phyloP scores from a whole-genome alignment of 768 basidiomycete species.

The Tricholoma sp. region DNA sequence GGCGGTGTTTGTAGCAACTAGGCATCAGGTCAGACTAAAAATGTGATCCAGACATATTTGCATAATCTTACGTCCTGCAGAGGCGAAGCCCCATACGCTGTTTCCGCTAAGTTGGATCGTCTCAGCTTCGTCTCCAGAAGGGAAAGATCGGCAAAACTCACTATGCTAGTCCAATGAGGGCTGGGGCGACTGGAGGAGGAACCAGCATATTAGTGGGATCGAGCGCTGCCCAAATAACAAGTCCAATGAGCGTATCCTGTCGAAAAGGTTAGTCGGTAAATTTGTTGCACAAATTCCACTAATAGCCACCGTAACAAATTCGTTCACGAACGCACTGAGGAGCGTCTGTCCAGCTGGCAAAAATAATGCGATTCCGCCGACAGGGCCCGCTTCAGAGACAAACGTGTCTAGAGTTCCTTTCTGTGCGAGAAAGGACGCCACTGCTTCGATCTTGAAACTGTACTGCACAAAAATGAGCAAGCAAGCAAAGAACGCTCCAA shows the following conservation, averaged over 20 bases:
- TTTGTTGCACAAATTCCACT: not conserved
- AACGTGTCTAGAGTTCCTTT: no score
- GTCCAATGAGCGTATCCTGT: slow-evolving; percentile 42
- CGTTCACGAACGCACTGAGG: slow-evolving; percentile 47
- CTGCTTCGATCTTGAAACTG: slow-evolving; percentile 43
- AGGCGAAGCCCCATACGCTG: slow-evolving; percentile 57
- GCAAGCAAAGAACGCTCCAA: slow-evolving; percentile 62
- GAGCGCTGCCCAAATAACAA: slow-evolving; percentile 46
- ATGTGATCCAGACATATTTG: not conserved
- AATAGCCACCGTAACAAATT: slow-evolving; percentile 46
- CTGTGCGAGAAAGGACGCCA: no score
- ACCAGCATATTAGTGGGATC: slow-evolving; percentile 58
- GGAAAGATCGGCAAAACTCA: slow-evolving; percentile 23
- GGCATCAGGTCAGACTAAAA: not conserved
- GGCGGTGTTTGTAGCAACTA: slow-evolving; percentile 61
- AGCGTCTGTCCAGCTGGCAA: no score
- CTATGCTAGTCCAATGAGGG: slow-evolving; percentile 56
- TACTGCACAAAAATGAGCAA: slow-evolving; percentile 61
- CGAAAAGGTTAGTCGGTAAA: not conserved
- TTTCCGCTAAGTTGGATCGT: slow-evolving; percentile 33
- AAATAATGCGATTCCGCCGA: no score
- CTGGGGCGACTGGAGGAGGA: slow-evolving; percentile 47
- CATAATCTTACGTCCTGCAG: slow-evolving; percentile 37
- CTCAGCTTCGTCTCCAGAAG: not conserved
- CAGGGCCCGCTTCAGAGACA: no score